Conservation (phyloP, 805 yeast species). For the Lachancea sp. region DNA sequence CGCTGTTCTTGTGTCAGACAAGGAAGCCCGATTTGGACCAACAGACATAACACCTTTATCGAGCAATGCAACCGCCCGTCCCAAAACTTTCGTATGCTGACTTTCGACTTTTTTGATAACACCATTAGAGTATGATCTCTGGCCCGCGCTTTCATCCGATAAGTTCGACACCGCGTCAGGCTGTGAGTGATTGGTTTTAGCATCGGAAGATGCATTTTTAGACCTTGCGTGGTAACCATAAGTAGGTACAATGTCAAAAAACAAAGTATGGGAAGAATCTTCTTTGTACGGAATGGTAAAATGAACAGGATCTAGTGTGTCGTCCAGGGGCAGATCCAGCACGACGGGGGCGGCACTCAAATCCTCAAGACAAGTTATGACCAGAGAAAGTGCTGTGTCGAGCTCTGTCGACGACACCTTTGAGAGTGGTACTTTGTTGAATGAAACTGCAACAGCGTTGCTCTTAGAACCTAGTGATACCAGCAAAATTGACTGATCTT, state of each 20-base stretch:
- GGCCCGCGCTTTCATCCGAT: not conserved
- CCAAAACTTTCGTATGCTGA: constrained; percentile 34
- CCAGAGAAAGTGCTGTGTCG: constrained; percentile 79
- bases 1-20: constrained; percentile 57
- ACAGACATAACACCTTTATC: constrained; percentile 56
- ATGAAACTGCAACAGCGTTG: constrained; percentile 50
- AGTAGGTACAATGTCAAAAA: constrained; percentile 87
- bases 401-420: constrained; percentile 75
- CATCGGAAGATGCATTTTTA: not conserved
- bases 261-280: constrained; percentile 50
- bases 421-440: constrained; percentile 68
- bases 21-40: constrained; percentile 59
- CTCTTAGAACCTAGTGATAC: constrained; percentile 75
- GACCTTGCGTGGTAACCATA: constrained; percentile 44
- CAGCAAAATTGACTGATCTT: constrained; percentile 62
- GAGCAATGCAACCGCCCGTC: constrained; percentile 77
- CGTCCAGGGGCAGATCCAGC: constrained; percentile 78
- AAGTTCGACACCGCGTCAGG: not conserved
- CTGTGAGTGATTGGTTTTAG: not conserved
- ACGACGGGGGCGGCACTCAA: constrained; percentile 51
- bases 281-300: constrained; percentile 51
- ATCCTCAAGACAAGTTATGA: constrained; percentile 39
- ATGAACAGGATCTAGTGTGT: constrained; percentile 61
- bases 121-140: not conserved
- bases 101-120: not conserved